Percentiles rank a stretch among this genome's conserved stretches.
These are phyloP conservation scores for Salix brachista DNA, from an alignment of 345 rosid genomes.

Conservation along the genomic window DNA sequence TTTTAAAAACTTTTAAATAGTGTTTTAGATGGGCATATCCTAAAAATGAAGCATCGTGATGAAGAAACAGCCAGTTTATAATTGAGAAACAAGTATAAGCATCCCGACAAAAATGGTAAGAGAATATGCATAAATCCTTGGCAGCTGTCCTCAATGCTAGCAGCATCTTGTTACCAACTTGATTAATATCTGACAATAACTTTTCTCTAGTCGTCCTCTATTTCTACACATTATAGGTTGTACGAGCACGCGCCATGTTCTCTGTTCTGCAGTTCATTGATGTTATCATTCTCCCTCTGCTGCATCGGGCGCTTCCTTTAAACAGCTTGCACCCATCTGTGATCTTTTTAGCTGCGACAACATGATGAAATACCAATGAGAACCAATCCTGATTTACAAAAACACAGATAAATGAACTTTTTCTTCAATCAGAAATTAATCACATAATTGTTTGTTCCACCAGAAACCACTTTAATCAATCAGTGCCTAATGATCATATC, in stretches of 20 bases:
- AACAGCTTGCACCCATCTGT: constrained; percentile 16
- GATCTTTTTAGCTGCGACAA: constrained; percentile 32
- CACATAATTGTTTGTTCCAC: background rate
- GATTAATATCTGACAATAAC: background rate
- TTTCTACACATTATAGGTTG: background rate
- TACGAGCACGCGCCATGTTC: background rate
- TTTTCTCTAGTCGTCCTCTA: background rate
- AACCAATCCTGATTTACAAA: background rate
- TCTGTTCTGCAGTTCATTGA: background rate
- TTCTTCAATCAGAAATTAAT: background rate
- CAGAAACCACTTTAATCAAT: background rate
- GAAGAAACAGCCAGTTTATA: background rate
- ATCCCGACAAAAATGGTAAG: background rate
- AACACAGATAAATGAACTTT: background rate
- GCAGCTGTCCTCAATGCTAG: background rate
- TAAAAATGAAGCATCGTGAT: background rate
- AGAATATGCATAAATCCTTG: background rate
- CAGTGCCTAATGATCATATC: background rate
- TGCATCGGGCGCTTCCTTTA: constrained; percentile 11
- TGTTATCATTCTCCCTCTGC: constrained; percentile 11
- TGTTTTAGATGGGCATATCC: no score
- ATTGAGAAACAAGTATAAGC: background rate
- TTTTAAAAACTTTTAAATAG: no score
- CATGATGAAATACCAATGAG: background rate
- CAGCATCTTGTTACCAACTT: background rate